Evolutionary conservation across 352 stramenopile species (phyloP).

Genomic region (Plasmopara muralis): DNA sequence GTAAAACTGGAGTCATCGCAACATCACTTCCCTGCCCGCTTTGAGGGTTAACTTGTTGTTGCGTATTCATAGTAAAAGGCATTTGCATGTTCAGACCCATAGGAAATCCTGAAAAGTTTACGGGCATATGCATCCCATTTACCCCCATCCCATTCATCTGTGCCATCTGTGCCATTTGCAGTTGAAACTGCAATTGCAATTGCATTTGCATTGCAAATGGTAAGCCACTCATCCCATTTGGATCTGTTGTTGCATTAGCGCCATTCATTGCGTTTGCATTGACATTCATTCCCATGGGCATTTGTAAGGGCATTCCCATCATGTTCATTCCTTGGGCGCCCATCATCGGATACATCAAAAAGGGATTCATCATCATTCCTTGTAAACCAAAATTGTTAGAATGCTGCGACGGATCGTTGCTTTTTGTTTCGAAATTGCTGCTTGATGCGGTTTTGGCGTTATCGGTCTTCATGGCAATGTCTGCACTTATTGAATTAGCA

Average conservation of each 20-base stretch:
- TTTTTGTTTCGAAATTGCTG: conserved; percentile 10
- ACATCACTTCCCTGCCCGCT: conserved; percentile 25
- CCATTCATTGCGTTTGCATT: conserved; percentile 8
- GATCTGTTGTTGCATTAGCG: conserved; percentile 3
- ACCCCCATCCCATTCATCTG: conserved; percentile 43
- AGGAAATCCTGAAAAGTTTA: conserved; percentile 30
- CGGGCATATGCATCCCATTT: conserved; percentile 43
- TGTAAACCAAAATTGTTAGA: conserved; percentile 21
- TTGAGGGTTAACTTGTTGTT: conserved; percentile 30
- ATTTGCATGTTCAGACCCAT: conserved; percentile 53
- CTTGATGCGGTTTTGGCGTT: conserved; percentile 1
- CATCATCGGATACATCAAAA: conserved; percentile 86
- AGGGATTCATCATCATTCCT: conserved; percentile 75
- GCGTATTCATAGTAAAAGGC: conserved; percentile 30
- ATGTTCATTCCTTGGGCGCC: conserved; percentile 32
- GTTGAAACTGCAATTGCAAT: conserved; percentile 28
- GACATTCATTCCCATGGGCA: conserved; percentile 35
- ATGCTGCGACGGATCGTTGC: conserved; percentile 15
- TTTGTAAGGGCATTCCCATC: conserved; percentile 47
- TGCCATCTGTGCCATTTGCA: conserved; percentile 39
- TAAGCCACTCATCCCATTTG: conserved; percentile 18
- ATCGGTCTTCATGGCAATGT: conserved; percentile 6
- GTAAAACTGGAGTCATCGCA: conserved; percentile 22
- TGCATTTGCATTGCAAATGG: conserved; percentile 34
- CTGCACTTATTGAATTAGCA: not conserved